Percentiles rank a stretch among this genome's conserved stretches.
phyloP scores from a whole-genome alignment of 495 filamentous ascomycete genomes.

The Aspergillus homomorphus region DNA sequence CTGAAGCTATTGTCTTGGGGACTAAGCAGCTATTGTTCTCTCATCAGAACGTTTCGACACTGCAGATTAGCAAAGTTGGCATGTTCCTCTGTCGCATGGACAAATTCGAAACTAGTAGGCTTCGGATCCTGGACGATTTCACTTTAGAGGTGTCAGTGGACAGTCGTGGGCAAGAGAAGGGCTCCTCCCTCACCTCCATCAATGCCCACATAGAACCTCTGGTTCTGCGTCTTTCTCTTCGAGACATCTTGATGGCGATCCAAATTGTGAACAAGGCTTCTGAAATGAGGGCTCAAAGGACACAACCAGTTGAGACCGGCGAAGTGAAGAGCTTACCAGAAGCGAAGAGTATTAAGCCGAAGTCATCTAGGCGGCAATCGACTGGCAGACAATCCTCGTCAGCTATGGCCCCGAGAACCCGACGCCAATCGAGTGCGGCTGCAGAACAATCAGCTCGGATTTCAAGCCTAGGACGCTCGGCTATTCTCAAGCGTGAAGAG shows the following conservation, averaged over 20 bases:
- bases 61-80: conserved; percentile 88
- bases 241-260: conserved; percentile 89
- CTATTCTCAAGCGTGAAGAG: conserved; percentile 73
- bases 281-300: conserved; percentile 64
- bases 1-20: conserved; percentile 91
- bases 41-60: conserved; percentile 87
- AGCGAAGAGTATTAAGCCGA: conserved; percentile 52
- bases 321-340: conserved; percentile 65
- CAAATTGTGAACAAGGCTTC: conserved; percentile 93
- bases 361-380: conserved; percentile 52
- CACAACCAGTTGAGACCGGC: conserved; percentile 44
- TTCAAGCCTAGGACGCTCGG: conserved; percentile 39
- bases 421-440: conserved; percentile 36
- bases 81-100: conserved; percentile 99
- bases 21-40: conserved; percentile 92
- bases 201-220: conserved; percentile 86
- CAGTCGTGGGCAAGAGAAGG: conserved; percentile 62
- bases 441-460: conserved; percentile 24
- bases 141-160: conserved; percentile 88
- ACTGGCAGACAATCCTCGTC: conserved; percentile 64
- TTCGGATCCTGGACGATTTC: conserved; percentile 94
- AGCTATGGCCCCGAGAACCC: conserved; percentile 38
- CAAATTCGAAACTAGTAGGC: conserved; percentile 77
- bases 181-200: conserved; percentile 70
- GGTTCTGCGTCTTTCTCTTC: conserved; percentile 85